These are phyloP conservation scores for Exophiala dermatitidis DNA, from an alignment of 2,329 filamentous ascomycete species.

Conservation along the genomic window DNA sequence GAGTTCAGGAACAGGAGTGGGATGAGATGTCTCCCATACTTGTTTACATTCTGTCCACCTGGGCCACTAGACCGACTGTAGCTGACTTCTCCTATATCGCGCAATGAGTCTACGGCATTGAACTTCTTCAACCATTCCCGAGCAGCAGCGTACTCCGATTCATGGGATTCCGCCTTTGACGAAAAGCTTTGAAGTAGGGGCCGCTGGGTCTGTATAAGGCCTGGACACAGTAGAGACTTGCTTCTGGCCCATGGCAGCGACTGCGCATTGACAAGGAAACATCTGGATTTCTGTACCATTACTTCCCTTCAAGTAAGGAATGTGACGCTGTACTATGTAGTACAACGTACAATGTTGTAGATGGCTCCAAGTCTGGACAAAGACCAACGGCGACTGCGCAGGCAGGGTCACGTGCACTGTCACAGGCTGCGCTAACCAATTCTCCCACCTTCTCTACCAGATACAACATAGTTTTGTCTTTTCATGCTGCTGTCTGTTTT, in stretches of 20 bases:
- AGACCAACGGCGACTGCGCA: not conserved
- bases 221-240: not conserved
- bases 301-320: constrained; percentile 1
- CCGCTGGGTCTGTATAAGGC: not conserved
- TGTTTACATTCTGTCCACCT: constrained; percentile 63
- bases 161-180: constrained; percentile 6
- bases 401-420: not conserved
- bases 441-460: not conserved
- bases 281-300: not conserved
- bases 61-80: constrained; percentile 60
- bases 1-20: not conserved
- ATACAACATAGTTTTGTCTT: not conserved
- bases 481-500: not conserved
- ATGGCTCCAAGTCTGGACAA: not conserved
- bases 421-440: not conserved
- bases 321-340: too few relatives aligned
- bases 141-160: constrained; percentile 37
- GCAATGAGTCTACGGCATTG: constrained; percentile 49
- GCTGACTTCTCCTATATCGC: constrained; percentile 50
- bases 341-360: too few relatives aligned
- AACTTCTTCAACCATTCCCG: constrained; percentile 52
- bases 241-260: not conserved
- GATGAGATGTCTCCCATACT: constrained; percentile 42
- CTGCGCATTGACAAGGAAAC: not conserved
- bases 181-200: not conserved